These are phyloP conservation scores for Corynespora cassiicola DNA, from an alignment of 2,329 filamentous ascomycete genomes.

Conservation along the genomic window DNA sequence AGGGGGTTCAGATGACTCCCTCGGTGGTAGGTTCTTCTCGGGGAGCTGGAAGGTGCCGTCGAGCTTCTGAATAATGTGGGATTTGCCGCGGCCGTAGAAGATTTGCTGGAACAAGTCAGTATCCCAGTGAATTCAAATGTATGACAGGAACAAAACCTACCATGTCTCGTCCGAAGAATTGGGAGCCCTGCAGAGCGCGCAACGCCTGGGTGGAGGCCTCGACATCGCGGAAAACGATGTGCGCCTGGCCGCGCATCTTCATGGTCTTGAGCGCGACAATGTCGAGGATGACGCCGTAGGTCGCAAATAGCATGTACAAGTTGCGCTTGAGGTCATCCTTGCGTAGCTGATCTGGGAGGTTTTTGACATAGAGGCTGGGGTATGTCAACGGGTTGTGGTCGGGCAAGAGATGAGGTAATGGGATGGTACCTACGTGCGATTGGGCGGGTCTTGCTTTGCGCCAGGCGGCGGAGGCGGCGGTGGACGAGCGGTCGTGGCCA, in stretches of 20 bases:
- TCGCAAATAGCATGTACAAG: constrained; percentile 92
- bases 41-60: constrained; percentile 87
- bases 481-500: constrained; percentile 29
- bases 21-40: constrained; percentile 35
- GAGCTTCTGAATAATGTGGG: constrained; percentile 85
- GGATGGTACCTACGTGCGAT: constrained; percentile 40
- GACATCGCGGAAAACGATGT: constrained; percentile 87
- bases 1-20: constrained; percentile 22
- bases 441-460: constrained; percentile 14
- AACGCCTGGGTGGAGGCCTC: constrained; percentile 94
- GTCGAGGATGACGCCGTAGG: constrained; percentile 90
- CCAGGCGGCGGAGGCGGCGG: constrained; percentile 7
- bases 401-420: neutral
- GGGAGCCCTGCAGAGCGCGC: constrained; percentile 83
- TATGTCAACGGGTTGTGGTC: constrained; percentile 17
- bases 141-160: constrained; percentile 59
- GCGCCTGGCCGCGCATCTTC: constrained; percentile 96
- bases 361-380: constrained; percentile 82
- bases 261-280: constrained; percentile 86
- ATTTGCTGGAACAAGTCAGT: constrained; percentile 69
- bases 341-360: constrained; percentile 87
- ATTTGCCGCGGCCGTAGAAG: constrained; percentile 88
- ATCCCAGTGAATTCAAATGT: neutral
- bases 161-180: constrained; percentile 84
- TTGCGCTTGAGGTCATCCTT: constrained; percentile 86